Base-by-base conservation (phyloP, 2,329 filamentous ascomycete genomes). In the Pleomassaria siparia region DNA sequence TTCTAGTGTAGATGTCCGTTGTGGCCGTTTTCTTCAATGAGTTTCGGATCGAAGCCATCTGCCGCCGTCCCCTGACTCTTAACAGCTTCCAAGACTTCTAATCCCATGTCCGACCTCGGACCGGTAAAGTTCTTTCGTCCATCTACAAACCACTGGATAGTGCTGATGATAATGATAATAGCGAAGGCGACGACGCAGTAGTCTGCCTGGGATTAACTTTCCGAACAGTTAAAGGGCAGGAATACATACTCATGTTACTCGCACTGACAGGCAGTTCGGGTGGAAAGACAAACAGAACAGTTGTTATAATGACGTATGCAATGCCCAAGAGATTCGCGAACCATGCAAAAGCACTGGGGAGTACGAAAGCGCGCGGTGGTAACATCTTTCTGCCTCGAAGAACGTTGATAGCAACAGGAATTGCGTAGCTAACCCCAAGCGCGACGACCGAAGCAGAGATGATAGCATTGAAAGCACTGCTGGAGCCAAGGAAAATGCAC, bases 221-320 rank as follows among this genome's bases (percentile, higher is more conserved):
- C 7, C 5, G 8, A 5, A 18, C 15, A 4, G 10, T 32, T 3
- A 6, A 6, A 35, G 32, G 11, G 15, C 5, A 7, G 20, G 18
- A 35, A 12, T 26, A 71, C 75, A 59, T 72, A 79, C 80, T 91
- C 87, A 90, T 90, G 71, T 81, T 89, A 56, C 72, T 81, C 0
- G 78, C 76, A 0, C 82, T 83, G 2, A 86, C 84, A 0, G 85
- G 85, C 3, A 84, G 62, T 7, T 77, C 78, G 0, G 87, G 87
- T 2, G 87, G 87, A 69, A 90, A 89, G 16, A 89, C 77, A 70
- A 90, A 90, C 0, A 91, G 76, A 1, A 89, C 82, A 0, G 86
- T 89, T 0, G 87, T 90, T n/a, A 90, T 66, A 11, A 82, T 71
- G 1, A 85, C 81, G 70, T 86, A 91, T 0, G 74, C 73, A 39